Percentiles rank a stretch among this genome's conserved stretches.
phyloP scores from a whole-genome alignment of 768 basidiomycete genomes.

The Saitozyma podzolica region DNA sequence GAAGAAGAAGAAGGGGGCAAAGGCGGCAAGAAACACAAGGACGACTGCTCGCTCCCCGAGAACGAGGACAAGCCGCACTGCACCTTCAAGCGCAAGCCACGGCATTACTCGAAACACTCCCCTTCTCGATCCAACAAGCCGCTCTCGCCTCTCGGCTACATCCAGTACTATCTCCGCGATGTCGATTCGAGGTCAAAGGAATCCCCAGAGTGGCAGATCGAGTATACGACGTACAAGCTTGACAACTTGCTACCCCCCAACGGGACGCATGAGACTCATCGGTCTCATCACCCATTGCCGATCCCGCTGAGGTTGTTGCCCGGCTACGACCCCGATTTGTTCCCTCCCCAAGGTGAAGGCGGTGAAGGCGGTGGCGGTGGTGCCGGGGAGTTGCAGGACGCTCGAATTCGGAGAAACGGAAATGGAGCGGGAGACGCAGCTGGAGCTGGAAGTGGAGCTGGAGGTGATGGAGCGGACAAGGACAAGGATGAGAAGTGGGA shows the following conservation, averaged over 20 bases:
- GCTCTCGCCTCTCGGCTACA: constrained; percentile 77
- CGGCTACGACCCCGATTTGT: constrained; percentile 28
- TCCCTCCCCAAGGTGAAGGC: constrained; percentile 1
- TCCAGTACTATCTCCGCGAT: constrained; percentile 71
- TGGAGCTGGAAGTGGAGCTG: constrained; percentile 35
- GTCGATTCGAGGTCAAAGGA: constrained; percentile 59
- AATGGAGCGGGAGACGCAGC: constrained; percentile 51
- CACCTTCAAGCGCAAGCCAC: constrained; percentile 54
- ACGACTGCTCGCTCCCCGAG: constrained; percentile 43
- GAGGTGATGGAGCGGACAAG: constrained; percentile 36
- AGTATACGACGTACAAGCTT: constrained; percentile 70
- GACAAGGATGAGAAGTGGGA: constrained; percentile 36
- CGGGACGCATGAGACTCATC: not conserved
- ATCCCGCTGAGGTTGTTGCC: constrained; percentile 41
- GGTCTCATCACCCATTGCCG: constrained; percentile 22
- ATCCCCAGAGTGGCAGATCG: constrained; percentile 68
- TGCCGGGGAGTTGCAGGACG: constrained; percentile 14
- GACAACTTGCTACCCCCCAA: constrained; percentile 53
- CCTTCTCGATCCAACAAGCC: constrained; percentile 71
- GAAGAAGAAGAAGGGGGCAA: constrained; percentile 32
- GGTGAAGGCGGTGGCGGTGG: not conserved
- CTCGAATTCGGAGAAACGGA: not conserved
- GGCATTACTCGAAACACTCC: constrained; percentile 60
- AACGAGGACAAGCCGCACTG: constrained; percentile 52
- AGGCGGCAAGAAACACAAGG: constrained; percentile 47